Evolutionary conservation across 2,329 filamentous ascomycete genomes (phyloP), one percentile per base, ranked within the genome.

Genomic region (Phaeoacremonium minimum): DNA sequence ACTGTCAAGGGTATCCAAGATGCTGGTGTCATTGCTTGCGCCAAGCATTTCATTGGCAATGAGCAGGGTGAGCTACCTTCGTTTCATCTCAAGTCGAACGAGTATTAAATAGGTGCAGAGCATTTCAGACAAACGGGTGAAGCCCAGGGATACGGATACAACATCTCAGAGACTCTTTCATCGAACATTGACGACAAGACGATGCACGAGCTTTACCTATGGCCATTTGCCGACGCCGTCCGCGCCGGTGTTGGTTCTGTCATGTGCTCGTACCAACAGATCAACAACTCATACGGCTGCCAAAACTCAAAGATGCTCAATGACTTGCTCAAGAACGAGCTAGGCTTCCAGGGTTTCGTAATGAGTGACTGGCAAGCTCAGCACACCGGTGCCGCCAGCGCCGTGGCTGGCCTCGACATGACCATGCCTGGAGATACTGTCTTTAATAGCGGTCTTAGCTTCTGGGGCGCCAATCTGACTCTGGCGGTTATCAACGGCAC

Each of bases 401-500:
- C 85, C 5, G 69, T 78, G 18, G 66, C 77, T 17, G 76, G 73
- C 22, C 82, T 85, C 4, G 88, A 94, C 57, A 89, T 93, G 85
- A 74, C 75, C n/a, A 93, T 93, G 87, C 85, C 85, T 1, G 87
- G 87, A 37, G 91, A 96, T 55, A 85, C 85, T 2, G 46, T 64
- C 15, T 95, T 96, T 64, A 78, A 85, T 58, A 78, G 75, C 4
- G 85, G 85, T 6, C 60, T 63, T 34, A 83, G 82, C 14, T 94
- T 72, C 69, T 95, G 86, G 85, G 91, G 91, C 8, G 67, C 81
- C 18, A 97, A 97, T 61, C 61, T 97, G 48, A 96, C 91, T 3
- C 67, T 95, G 32, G 87, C 87, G 2, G 81, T 96, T 6, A 62
- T 95, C 48, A 96, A 97, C 54, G 90, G 90, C 22, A 95, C 89